A percentile compares a stretch with the other conserved stretches of the same genome.
Evolutionary conservation across 257 asterid species (phyloP).

Genomic region (Verbascum thapsus): DNA sequence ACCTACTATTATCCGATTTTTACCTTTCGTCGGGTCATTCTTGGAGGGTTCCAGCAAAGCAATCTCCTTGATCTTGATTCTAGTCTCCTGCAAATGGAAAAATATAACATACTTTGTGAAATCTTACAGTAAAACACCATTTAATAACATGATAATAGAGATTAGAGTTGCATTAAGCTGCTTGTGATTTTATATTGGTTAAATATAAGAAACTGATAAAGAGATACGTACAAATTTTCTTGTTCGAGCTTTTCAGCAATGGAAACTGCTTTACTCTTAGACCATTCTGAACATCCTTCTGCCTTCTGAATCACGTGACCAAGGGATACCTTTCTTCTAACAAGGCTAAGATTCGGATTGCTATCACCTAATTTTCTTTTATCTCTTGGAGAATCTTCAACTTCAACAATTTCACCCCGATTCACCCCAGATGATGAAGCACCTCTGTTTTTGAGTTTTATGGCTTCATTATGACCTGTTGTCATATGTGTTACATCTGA

Average conservation of each 20-base stretch:
- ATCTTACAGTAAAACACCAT: no score
- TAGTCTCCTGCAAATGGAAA: conserved; percentile 46
- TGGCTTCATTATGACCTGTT: conserved; percentile 33
- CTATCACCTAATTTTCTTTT: conserved; percentile 41
- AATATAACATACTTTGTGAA: conserved; percentile 4
- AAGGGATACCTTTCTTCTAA: conserved; percentile 62
- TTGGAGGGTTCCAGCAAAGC: conserved; percentile 61
- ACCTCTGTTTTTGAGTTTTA: conserved; percentile 29
- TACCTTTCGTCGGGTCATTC: conserved; percentile 53
- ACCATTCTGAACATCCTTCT: conserved; percentile 58
- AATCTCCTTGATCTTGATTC: conserved; percentile 63
- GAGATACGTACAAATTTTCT: conserved; percentile 56
- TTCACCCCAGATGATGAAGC: conserved; percentile 31
- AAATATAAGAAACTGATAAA: no score
- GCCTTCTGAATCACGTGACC: conserved; percentile 67
- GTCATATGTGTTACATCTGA: conserved; percentile 17
- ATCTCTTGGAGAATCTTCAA: conserved; percentile 31
- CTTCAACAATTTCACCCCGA: conserved; percentile 53
- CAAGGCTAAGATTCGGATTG: conserved; percentile 56
- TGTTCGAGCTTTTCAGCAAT: conserved; percentile 74
- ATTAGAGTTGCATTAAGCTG: no score
- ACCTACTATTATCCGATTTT: no score
- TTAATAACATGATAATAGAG: no score
- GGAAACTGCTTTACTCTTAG: conserved; percentile 62
- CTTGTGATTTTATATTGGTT: no score